A percentile compares a stretch with the other conserved stretches of the same genome.
Evolutionary conservation across 768 basidiomycete genomes (phyloP).

Genomic region (Leccinum olivaceopallidum): DNA sequence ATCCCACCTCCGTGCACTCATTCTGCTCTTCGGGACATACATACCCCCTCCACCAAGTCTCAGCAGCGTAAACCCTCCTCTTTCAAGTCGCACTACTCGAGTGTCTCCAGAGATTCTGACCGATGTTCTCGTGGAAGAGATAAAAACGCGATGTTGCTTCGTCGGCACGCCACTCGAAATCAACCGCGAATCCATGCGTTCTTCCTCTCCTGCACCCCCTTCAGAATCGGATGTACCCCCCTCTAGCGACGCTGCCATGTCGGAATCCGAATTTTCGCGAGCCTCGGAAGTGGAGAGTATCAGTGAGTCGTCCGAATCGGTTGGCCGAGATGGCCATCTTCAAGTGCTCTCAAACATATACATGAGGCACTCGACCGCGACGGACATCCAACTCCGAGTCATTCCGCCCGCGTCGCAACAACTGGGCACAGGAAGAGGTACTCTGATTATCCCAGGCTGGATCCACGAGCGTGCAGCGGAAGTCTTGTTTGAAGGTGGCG

Average conservation of each 20-base stretch:
- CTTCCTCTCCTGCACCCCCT: constrained; percentile 30
- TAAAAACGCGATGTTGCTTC: constrained; percentile 89
- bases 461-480: constrained; percentile 90
- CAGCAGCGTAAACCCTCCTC: constrained; percentile 61
- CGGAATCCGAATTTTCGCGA: constrained; percentile 68
- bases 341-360: constrained; percentile 34
- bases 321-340: background rate
- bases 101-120: constrained; percentile 82
- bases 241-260: constrained; percentile 57
- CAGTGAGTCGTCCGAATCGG: constrained; percentile 38
- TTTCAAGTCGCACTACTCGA: constrained; percentile 58
- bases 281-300: constrained; percentile 49
- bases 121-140: constrained; percentile 81
- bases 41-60: constrained; percentile 78
- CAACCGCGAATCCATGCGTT: constrained; percentile 33
- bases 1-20: constrained; percentile 75
- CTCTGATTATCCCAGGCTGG: constrained; percentile 91
- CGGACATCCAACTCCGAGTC: constrained; percentile 69
- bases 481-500: constrained; percentile 86
- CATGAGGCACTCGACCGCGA: constrained; percentile 59
- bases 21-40: constrained; percentile 82
- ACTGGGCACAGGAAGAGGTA: constrained; percentile 72
- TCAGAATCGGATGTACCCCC: constrained; percentile 44
- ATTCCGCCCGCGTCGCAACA: constrained; percentile 66
- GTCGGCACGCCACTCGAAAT: constrained; percentile 64